Evolutionary conservation across 2,329 filamentous ascomycete species (phyloP).

Genomic region (Thielaviopsis populi): DNA sequence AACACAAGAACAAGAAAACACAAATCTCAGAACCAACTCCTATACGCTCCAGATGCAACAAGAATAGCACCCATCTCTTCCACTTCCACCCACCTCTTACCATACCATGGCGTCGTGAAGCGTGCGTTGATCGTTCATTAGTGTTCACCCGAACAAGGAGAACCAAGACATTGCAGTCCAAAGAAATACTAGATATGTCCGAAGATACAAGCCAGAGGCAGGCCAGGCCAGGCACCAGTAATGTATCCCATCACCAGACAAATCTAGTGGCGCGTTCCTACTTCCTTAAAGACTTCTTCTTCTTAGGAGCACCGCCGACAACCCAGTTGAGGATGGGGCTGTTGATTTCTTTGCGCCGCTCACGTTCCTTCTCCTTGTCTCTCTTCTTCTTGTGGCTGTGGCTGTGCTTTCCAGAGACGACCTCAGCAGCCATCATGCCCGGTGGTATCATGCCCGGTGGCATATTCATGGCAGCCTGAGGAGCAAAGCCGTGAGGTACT

Average conservation of each 20-base stretch:
- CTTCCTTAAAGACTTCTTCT: constrained; percentile 2
- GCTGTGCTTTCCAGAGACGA: not conserved
- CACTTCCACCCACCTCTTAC: not conserved
- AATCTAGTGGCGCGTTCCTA: constrained; percentile 3
- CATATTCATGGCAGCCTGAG: not conserved
- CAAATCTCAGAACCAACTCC: constrained; percentile 11
- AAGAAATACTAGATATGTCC: not conserved
- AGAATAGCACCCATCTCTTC: not conserved
- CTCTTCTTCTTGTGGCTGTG: not conserved
- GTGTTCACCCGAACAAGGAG: not conserved
- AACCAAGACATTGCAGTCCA: not conserved
- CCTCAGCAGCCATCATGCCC: not conserved
- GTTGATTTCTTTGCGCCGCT: not conserved
- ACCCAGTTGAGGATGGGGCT: not conserved
- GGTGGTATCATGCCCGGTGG: not conserved
- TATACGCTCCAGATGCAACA: not conserved
- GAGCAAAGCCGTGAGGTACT: not conserved
- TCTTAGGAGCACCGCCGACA: not conserved
- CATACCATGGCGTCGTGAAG: constrained; percentile 2
- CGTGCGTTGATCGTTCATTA: not conserved
- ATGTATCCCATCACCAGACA: constrained; percentile 2
- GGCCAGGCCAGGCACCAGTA: not conserved
- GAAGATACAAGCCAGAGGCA: not conserved
- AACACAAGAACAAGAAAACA: constrained; percentile 10
- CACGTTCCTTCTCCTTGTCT: not conserved